Evolutionary conservation across 2,329 filamentous ascomycete species (phyloP).

Genomic region (Exophiala alcalophila): DNA sequence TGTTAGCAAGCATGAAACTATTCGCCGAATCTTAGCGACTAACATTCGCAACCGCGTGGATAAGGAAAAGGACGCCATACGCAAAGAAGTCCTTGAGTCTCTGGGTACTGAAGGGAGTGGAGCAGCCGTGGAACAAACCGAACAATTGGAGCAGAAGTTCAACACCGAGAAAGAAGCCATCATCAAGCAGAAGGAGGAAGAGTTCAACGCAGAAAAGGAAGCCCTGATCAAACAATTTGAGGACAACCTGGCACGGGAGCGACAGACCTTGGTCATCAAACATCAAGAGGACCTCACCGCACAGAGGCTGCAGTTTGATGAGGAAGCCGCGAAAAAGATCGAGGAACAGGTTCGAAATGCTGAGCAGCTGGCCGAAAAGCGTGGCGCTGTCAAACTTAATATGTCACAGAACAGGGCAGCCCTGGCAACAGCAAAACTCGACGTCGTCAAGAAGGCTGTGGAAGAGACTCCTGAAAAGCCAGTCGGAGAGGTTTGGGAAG

Average conservation of each 20-base stretch:
- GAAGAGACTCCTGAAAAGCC: conserved; percentile 80
- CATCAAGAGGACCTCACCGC: conserved; percentile 60
- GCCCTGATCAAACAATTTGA: conserved; percentile 39
- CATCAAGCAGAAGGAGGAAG: conserved; percentile 43
- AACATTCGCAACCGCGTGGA: conserved; percentile 52
- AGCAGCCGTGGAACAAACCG: conserved; percentile 5
- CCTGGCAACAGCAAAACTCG: conserved; percentile 66
- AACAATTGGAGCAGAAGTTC: conserved; percentile 25
- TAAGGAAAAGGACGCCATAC: conserved; percentile 37
- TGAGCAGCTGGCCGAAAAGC: conserved; percentile 67
- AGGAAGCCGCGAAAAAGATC: conserved; percentile 41
- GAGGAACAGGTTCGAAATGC: conserved; percentile 48
- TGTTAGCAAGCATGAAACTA: conserved; percentile 48
- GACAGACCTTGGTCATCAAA: conserved; percentile 43
- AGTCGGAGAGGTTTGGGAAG: conserved; percentile 81
- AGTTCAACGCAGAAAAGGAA: conserved; percentile 38
- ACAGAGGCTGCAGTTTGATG: conserved; percentile 56
- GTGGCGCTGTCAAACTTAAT: conserved; percentile 70
- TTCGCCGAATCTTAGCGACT: conserved; percentile 51
- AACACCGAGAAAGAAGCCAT: conserved; percentile 23
- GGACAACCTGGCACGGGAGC: conserved; percentile 41
- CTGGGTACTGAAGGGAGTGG: conserved; percentile 9
- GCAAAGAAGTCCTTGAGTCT: conserved; percentile 36
- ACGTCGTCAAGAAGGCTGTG: conserved; percentile 75
- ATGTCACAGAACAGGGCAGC: conserved; percentile 71